These are phyloP conservation scores for Sanghuangporus weigelae DNA, from an alignment of 1,284 basidiomycete species.

Conservation along the genomic window DNA sequence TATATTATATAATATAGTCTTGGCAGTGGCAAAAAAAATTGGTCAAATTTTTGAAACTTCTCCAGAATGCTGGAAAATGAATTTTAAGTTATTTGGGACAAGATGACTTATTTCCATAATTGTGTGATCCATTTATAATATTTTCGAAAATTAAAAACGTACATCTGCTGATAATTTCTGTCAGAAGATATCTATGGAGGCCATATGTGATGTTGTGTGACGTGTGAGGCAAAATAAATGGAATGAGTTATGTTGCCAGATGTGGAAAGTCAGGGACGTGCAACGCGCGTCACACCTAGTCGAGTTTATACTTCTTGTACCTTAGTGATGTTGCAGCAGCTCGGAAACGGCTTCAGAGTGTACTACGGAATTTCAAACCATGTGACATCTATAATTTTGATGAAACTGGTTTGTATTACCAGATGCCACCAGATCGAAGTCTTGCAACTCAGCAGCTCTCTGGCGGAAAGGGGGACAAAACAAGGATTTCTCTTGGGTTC, in stretches of 20 bases:
- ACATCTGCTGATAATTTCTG: neutral
- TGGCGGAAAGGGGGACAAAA: constrained; percentile 30
- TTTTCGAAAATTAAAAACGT: neutral
- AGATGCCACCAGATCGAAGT: neutral
- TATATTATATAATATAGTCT: neutral
- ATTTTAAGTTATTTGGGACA: neutral
- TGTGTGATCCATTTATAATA: neutral
- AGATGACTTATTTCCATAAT: neutral
- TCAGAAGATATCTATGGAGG: neutral
- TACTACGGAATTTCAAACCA: constrained; percentile 23
- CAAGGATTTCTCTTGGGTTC: constrained; percentile 27
- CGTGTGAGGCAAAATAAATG: neutral
- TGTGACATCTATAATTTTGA: constrained; percentile 12
- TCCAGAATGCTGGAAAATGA: neutral
- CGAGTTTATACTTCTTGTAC: constrained; percentile 19
- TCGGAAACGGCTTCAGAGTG: constrained; percentile 15
- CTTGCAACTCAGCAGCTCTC: neutral
- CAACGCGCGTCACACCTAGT: neutral
- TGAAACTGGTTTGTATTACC: neutral
- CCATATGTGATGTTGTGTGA: neutral
- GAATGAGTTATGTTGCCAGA: neutral
- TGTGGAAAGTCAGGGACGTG: neutral
- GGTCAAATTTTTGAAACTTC: neutral
- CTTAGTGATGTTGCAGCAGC: constrained; percentile 24
- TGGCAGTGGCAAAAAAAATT: neutral